phyloP scores from a whole-genome alignment of 495 filamentous ascomycete species.

The Penicillium longicatenatum region DNA sequence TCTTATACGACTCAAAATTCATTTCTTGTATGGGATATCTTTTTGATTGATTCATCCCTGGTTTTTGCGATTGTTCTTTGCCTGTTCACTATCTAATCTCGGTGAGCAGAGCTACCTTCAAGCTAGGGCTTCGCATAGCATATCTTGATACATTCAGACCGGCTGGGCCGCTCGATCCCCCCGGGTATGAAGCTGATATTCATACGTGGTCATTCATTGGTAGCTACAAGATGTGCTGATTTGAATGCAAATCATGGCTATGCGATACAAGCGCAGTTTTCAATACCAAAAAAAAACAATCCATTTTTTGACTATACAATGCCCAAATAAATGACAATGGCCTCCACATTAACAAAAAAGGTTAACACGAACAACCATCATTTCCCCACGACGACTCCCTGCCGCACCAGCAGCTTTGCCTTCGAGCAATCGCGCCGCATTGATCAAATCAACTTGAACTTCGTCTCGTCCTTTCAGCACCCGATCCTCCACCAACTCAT shows the following conservation, averaged over 20 bases:
- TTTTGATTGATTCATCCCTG: conserved; percentile 16
- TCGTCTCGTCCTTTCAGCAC: conserved; percentile 35
- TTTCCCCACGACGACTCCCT: conserved; percentile 29
- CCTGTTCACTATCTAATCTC: not conserved
- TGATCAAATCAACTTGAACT: conserved; percentile 34
- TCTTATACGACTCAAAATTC: conserved; percentile 33
- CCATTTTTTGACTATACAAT: not conserved
- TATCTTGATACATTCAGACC: not conserved
- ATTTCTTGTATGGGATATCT: conserved; percentile 34
- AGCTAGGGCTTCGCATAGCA: not conserved
- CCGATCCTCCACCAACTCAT: conserved; percentile 36
- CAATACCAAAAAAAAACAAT: not conserved
- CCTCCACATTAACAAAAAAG: conserved; percentile 2
- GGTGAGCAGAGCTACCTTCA: conserved; percentile 1
- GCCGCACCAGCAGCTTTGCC: conserved; percentile 31
- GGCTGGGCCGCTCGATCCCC: not conserved
- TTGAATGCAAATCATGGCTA: not conserved
- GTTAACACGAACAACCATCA: conserved; percentile 42
- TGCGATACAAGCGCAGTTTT: not conserved
- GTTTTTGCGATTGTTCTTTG: conserved; percentile 9
- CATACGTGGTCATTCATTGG: not conserved
- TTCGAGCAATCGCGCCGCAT: conserved; percentile 32
- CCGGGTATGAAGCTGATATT: not conserved
- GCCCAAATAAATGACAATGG: not conserved
- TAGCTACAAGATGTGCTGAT: not conserved